These are phyloP conservation scores for Bonia amplexicaulis DNA, from an alignment of 176 grass and related monocot species.

Conservation along the genomic window DNA sequence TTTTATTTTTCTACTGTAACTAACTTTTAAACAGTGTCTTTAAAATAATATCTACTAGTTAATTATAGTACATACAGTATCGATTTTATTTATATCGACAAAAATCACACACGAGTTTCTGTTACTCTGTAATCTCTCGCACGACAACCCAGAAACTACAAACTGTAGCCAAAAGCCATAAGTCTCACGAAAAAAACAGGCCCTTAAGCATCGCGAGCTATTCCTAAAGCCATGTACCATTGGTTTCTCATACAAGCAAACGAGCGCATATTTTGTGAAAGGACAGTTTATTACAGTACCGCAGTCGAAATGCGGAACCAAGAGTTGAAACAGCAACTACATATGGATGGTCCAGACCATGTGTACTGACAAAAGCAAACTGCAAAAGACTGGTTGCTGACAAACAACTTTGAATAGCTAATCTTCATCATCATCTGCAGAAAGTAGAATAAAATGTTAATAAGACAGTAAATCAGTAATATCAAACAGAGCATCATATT, in stretches of 20 bases:
- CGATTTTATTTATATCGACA: too few relatives aligned
- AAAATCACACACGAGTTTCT: too few relatives aligned
- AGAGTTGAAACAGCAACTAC: conserved; percentile 12
- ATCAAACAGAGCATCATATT: background rate
- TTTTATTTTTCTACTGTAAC: too few relatives aligned
- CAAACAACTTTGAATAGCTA: conserved; percentile 37
- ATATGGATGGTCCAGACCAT: conserved; percentile 16
- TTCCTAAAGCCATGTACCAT: too few relatives aligned
- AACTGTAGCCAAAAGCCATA: too few relatives aligned
- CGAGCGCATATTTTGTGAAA: conserved; percentile 17
- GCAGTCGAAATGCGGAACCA: background rate
- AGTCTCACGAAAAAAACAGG: too few relatives aligned
- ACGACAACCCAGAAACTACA: too few relatives aligned
- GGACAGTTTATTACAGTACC: conserved; percentile 46
- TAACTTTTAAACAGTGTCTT: too few relatives aligned
- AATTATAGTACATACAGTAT: too few relatives aligned
- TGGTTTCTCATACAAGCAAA: background rate
- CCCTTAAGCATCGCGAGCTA: too few relatives aligned
- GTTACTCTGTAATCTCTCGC: too few relatives aligned
- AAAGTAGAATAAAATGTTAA: background rate
- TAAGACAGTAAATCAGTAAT: background rate
- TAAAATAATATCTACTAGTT: too few relatives aligned
- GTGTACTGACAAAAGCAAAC: background rate
- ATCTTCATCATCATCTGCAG: conserved; percentile 50
- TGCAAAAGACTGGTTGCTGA: conserved; percentile 18